Conservation (phyloP, 176 grass and related monocot species). For the Miscanthus lutarioriparius region DNA sequence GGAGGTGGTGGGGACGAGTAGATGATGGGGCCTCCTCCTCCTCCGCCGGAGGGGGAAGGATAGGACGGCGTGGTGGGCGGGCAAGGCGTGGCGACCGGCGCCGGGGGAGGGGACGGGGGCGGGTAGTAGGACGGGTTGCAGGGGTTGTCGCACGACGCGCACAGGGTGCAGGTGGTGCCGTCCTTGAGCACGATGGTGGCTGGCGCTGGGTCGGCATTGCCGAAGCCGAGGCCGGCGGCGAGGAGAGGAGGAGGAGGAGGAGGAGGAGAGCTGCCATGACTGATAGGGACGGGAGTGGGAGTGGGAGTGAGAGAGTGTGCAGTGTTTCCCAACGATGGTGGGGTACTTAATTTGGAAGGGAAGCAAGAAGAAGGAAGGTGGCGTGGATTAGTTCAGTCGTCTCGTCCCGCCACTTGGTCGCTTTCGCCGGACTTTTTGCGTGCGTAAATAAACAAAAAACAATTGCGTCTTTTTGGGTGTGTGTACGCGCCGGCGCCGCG, state of each 20-base stretch:
- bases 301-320: background rate
- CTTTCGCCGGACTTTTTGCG: too few relatives aligned
- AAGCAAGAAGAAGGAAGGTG: background rate
- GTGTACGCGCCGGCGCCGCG: too few relatives aligned
- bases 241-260: background rate
- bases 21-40: background rate
- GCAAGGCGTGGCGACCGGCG: slow-evolving; percentile 23
- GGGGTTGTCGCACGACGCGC: slow-evolving; percentile 82
- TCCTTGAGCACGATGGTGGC: slow-evolving; percentile 59
- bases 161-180: slow-evolving; percentile 82
- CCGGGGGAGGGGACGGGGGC: slow-evolving; percentile 43
- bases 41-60: slow-evolving; percentile 6
- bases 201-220: background rate
- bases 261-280: slow-evolving; percentile 21
- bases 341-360: slow-evolving; percentile 16
- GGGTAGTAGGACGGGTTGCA: slow-evolving; percentile 61
- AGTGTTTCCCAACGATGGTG: too few relatives aligned
- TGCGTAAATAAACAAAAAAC: background rate
- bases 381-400: background rate
- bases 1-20: slow-evolving; percentile 51
- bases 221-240: slow-evolving; percentile 20
- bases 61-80: slow-evolving; percentile 48
- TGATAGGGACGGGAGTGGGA: slow-evolving; percentile 34
- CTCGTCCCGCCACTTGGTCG: too few relatives aligned
- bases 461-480: too few relatives aligned